Evolutionary conservation across 768 basidiomycete species (phyloP).

Genomic region (Phanerodontia chrysosporium): DNA sequence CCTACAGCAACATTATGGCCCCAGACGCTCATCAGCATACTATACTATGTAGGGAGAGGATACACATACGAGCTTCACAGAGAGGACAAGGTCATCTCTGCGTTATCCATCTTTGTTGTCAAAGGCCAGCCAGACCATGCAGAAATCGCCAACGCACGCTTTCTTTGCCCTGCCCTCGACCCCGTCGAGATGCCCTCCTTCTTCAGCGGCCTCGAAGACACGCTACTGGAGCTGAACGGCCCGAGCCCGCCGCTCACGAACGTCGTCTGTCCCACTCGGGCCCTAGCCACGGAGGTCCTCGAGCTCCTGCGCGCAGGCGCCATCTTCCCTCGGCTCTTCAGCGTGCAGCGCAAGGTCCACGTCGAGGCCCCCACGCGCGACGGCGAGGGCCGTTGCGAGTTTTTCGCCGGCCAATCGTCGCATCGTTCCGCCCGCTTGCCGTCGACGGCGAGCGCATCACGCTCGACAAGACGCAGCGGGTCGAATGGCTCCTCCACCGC

Average conservation of each 20-base stretch:
- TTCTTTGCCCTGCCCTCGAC: background rate
- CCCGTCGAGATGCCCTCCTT: background rate
- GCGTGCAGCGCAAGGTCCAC: background rate
- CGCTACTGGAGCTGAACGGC: background rate
- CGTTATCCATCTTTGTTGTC: background rate
- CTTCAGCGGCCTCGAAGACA: background rate
- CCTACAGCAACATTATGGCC: no score
- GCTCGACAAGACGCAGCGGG: background rate
- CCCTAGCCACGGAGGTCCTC: background rate
- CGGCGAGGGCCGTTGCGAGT: background rate
- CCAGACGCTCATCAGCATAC: no score
- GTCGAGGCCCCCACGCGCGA: background rate
- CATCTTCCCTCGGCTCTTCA: background rate
- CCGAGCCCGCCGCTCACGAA: background rate
- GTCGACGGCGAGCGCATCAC: background rate
- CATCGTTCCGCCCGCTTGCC: background rate
- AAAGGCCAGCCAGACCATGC: background rate
- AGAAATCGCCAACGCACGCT: background rate
- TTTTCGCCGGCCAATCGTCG: background rate
- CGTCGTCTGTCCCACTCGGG: background rate
- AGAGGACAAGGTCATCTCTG: background rate
- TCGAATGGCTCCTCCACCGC: background rate
- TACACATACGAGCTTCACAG: background rate
- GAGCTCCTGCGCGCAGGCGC: background rate
- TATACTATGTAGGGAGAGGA: background rate